A percentile compares a stretch with the other conserved stretches of the same genome.
Evolutionary conservation across 2,329 filamentous ascomycete genomes (phyloP).

Genomic region (Fusarium scirpi): DNA sequence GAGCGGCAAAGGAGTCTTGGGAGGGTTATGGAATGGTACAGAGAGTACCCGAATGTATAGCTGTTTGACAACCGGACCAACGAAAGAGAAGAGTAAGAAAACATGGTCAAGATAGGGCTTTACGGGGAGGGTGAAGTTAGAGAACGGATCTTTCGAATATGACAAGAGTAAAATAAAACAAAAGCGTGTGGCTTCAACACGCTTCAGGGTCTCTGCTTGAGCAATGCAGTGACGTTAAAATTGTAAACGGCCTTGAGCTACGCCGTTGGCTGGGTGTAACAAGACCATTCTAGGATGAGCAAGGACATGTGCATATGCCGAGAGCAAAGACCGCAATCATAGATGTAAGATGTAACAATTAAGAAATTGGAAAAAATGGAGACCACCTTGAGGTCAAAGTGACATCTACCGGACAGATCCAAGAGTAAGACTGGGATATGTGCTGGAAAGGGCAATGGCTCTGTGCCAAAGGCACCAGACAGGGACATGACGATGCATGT

Average conservation of each 20-base stretch:
- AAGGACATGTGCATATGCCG: constrained; percentile 48
- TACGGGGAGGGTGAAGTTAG: constrained; percentile 48
- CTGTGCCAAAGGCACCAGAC: constrained; percentile 39
- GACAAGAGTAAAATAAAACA: constrained; percentile 24
- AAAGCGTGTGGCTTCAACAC: constrained; percentile 44
- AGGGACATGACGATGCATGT: constrained; percentile 37
- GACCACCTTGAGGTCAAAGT: constrained; percentile 14
- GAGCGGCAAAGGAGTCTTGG: constrained; percentile 45
- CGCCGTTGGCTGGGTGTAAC: constrained; percentile 43
- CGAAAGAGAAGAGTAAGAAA: constrained; percentile 37
- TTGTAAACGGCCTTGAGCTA: constrained; percentile 42
- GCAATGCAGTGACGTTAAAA: constrained; percentile 44
- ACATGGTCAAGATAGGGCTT: constrained; percentile 35
- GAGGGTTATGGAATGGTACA: constrained; percentile 33
- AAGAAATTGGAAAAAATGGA: constrained; percentile 30
- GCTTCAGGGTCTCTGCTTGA: constrained; percentile 32
- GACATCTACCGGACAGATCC: constrained; percentile 22
- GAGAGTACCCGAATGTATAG: constrained; percentile 32
- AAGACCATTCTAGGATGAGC: constrained; percentile 34
- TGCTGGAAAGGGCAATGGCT: constrained; percentile 42
- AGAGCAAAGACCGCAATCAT: constrained; percentile 38
- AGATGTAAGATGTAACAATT: constrained; percentile 37
- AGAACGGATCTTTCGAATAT: constrained; percentile 35
- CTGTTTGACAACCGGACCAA: constrained; percentile 43
- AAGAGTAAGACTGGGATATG: constrained; percentile 34